phyloP scores from a whole-genome alignment of 768 basidiomycete species.

The Russula dissimulans region DNA sequence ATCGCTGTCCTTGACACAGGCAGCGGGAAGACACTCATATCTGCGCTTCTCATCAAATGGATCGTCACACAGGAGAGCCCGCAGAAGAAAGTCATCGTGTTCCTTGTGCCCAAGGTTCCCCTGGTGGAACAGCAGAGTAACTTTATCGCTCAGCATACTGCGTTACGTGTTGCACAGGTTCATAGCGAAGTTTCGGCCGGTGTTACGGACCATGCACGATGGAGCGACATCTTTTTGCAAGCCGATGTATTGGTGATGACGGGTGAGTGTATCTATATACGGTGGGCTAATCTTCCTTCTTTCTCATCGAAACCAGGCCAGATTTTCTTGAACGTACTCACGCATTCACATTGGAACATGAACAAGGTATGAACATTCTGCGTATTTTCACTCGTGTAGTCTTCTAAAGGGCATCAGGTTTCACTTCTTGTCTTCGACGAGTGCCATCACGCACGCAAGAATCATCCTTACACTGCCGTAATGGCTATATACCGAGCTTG shows the following conservation, averaged over 20 bases:
- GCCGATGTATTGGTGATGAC: slow-evolving; percentile 83
- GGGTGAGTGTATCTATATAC: slow-evolving; percentile 33
- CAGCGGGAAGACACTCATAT: slow-evolving; percentile 54
- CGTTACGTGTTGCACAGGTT: slow-evolving; percentile 57
- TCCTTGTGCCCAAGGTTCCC: slow-evolving; percentile 78
- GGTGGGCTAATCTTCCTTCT: not conserved
- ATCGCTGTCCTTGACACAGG: slow-evolving; percentile 53
- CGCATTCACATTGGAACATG: slow-evolving; percentile 75
- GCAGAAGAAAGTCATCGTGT: slow-evolving; percentile 55
- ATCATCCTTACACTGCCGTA: slow-evolving; percentile 49
- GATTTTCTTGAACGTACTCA: slow-evolving; percentile 70
- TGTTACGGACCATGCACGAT: slow-evolving; percentile 53
- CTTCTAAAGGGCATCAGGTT: slow-evolving; percentile 30
- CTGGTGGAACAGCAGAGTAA: slow-evolving; percentile 76
- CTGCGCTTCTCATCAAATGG: slow-evolving; percentile 66
- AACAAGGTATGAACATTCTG: slow-evolving; percentile 35
- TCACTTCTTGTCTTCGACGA: slow-evolving; percentile 50
- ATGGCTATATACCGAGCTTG: slow-evolving; percentile 49
- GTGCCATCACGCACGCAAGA: slow-evolving; percentile 48
- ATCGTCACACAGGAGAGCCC: slow-evolving; percentile 43
- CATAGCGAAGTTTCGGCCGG: slow-evolving; percentile 66
- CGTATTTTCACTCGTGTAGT: not conserved
- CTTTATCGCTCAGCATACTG: slow-evolving; percentile 55
- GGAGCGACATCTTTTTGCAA: slow-evolving; percentile 52
- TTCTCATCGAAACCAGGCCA: slow-evolving; percentile 44